Conservation (phyloP, 805 yeast genomes). For the Starmerella stellata region DNA sequence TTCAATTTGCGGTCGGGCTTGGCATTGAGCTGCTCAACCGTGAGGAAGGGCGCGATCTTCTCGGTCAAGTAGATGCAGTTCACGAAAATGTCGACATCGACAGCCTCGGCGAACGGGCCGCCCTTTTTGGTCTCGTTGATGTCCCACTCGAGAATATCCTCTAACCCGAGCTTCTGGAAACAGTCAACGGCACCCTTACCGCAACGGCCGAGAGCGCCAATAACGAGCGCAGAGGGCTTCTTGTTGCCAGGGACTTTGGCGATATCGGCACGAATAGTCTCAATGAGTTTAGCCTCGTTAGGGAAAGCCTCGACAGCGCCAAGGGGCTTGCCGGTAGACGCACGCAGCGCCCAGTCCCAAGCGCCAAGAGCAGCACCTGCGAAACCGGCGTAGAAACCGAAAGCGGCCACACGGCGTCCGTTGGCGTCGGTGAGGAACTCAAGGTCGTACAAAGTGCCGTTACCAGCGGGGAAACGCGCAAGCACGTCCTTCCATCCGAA, state of each 20-base stretch:
- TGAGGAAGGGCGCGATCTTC: conserved; percentile 85
- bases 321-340: conserved; percentile 42
- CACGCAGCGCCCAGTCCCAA: conserved; percentile 86
- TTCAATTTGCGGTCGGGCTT: conserved; percentile 48
- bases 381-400: conserved; percentile 99
- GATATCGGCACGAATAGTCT: conserved; percentile 50
- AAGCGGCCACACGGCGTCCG: conserved; percentile 98
- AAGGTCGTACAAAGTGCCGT: conserved; percentile 77
- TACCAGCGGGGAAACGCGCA: conserved; percentile 74
- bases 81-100: conserved; percentile 70
- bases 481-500: conserved; percentile 92
- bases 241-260: conserved; percentile 30
- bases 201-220: conserved; percentile 97
- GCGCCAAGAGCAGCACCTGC: conserved; percentile 98
- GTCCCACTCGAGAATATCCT: conserved; percentile 87
- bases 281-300: conserved; percentile 55
- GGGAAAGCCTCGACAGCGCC: conserved; percentile 70
- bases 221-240: conserved; percentile 61
- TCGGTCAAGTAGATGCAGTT: conserved; percentile 88
- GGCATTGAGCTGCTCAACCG: conserved; percentile 46
- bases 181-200: conserved; percentile 92
- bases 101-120: conserved; percentile 91
- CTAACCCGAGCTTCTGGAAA: conserved; percentile 66
- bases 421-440: conserved; percentile 86
- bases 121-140: conserved; percentile 91